Base-by-base conservation (phyloP, 305 asterid species). In the Plantago coronopus region DNA sequence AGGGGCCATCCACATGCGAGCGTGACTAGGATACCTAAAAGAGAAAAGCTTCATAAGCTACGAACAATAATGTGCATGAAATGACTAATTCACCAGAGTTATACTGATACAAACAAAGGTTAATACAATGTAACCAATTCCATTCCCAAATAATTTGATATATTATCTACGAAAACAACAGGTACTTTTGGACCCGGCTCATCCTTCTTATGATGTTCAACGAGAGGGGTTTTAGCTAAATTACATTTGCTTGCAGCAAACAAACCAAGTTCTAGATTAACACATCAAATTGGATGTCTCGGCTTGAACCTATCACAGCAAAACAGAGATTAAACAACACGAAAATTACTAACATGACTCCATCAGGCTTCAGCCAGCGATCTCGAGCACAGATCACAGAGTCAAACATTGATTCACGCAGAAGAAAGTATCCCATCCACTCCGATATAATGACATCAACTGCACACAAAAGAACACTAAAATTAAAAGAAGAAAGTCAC, bases 391-490 rank as follows among this genome's bases (percentile, higher is more conserved):
- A 85, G 63, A 89, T 77, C 51, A 94, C 97, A 4, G 99, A 87
- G 72, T 94, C 97, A 21, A 94, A 79, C 99, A 94, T 94, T 21
- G 97, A 89, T 67, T 94, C 99, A 21, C 97, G 95, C 43, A 89
- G 84, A 74, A 94, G 94, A 78, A 94, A 94, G 82, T 87, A 94
- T 50, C 99, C 99, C 99, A 94, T 94, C 99, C 97, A 89, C 62
- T 89, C 97, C 25, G 97, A 94, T 59, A 89, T 94, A 61, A 94
- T 89, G 64, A 93, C 82, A 71, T 93, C 99, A 75, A 93, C 99
- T 93, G 77, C 11, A 6, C 40, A 34, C 64, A 75, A 42, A 65
- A 47, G 46, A 1, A 57, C 2, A 3, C 34, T 15, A 34, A 23
- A 27, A 18, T 31, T 25, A 9, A 16, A 20, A 62, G 55, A n/a